Evolutionary conservation across 805 yeast genomes (phyloP), one percentile per base, ranked within the genome.

Genomic region (Lachancea sp.): DNA sequence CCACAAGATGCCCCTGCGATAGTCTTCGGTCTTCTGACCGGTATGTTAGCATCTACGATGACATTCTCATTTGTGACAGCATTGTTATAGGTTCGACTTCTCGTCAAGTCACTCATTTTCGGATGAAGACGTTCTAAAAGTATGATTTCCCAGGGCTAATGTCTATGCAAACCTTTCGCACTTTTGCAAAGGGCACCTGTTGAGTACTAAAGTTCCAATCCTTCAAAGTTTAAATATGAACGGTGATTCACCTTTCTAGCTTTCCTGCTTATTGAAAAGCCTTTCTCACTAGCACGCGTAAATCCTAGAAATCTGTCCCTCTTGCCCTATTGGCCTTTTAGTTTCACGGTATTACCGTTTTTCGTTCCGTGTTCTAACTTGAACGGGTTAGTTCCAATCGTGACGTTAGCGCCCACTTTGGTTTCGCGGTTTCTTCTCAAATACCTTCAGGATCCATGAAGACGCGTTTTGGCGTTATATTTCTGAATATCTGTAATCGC

Each of bases 61-160:
- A 38, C 38, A 29, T 39, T 39, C 18, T 39, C 42, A 23, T 39
- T 34, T 6, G 42, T 39, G 29, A 28, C 21, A 28, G 34, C 34
- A 23, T 33, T 29, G 26, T 28, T 34, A 19, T 25, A 16, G 11
- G 39, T 35, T 3, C 36, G 39, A 15, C 36, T 40, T 25, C 40
- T 34, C 11, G 20, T 22, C 25, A 24, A 12, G 13, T 40, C 39
- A 23, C 43, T 30, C 43, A 40, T 40, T 17, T 22, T 29, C n/a
- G n/a, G n/a, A n/a, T n/a, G n/a, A n/a, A n/a, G 11, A 12, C 11
- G 26, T 15, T 30, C 11, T n/a, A 16, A 5, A 23, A 13, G 9
- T 8, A 7, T 12, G 21, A 13, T 8, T 31, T 31, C 34, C 20
- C 7, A 13, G 21, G 25, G 11, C 25, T 23, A 23, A 11, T 23